Evolutionary conservation across 257 asterid genomes (phyloP), one percentile per base, ranked within the genome.

Genomic region (Nicotiana tabacum): DNA sequence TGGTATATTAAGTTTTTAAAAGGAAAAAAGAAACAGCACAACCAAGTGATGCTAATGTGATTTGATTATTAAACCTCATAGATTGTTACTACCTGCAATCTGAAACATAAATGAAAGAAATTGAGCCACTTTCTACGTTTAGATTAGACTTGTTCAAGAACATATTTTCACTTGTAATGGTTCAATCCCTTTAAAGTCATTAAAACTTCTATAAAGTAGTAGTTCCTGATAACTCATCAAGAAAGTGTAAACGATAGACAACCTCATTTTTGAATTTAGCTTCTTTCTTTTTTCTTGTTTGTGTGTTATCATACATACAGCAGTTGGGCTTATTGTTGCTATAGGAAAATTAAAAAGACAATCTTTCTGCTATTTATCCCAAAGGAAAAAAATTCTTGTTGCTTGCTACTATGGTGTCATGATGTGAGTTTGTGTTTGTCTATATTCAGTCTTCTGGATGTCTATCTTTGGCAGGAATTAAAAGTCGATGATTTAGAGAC

Each of bases 401-500:
- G 29, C 65, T 76, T 51, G 61, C 27, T 51, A 29, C 46, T 13
- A 48, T 48, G 21, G 60, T 46, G 43, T 74, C 80, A 29, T 76
- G 64, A 39, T 29, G 15, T 27, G 16, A 29, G 17, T 29, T 51
- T 76, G 64, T 29, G 17, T 29, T 51, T 76, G 64, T 29, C 81
- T 69, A 27, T 74, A 7, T 32, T 29, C 29, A 64, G 35, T 48
- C 60, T 74, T 82, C 82, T 80, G 77, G 72, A 79, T 61, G 84
- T 57, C 64, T 78, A 67, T 61, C 8, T 72, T 77, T 82, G 74
- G 57, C 90, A 93, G 99, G 98, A 90, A 85, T 87, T 90, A 88
- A 92, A 92, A 85, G 91, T 90, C 64, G 98, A 93, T 13, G 83
- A 87, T 85, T 84, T 94, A 66, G 98, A 96, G 92, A 92, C 93